phyloP scores from a whole-genome alignment of 805 yeast genomes.

The Wickerhamiella domercqiae region DNA sequence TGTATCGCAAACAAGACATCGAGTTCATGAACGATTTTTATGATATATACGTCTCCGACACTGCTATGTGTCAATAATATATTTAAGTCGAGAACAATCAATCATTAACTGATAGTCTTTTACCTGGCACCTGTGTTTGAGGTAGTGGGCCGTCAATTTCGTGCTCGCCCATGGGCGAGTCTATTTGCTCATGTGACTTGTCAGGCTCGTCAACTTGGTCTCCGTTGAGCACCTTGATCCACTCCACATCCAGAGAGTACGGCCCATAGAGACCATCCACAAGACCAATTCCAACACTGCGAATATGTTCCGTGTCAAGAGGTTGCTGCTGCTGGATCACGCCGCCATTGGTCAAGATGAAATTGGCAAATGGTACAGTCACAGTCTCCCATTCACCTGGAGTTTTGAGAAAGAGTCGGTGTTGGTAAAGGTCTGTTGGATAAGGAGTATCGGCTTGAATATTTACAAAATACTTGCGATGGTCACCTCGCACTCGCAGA shows the following conservation, averaged over 20 bases:
- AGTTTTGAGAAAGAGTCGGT: conserved; percentile 51
- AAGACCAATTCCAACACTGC: conserved; percentile 64
- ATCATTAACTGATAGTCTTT: conserved; percentile 16
- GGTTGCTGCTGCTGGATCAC: conserved; percentile 40
- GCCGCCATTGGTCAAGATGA: conserved; percentile 78
- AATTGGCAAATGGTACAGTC: conserved; percentile 58
- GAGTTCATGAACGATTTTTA: conserved; percentile 10
- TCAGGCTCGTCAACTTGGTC: conserved; percentile 4
- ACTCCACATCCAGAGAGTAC: conserved; percentile 50
- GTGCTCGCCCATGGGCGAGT: conserved; percentile 4
- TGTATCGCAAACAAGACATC: conserved; percentile 2
- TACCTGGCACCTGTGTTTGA: conserved; percentile 15
- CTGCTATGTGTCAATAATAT: conserved; percentile 6
- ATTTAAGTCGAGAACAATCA: conserved; percentile 2
- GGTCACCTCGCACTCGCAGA: conserved; percentile 56
- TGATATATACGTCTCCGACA: conserved; percentile 7
- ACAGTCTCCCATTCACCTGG: conserved; percentile 79
- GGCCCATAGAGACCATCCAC: conserved; percentile 70
- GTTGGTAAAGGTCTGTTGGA: conserved; percentile 68
- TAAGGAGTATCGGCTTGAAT: conserved; percentile 69
- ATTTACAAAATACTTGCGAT: conserved; percentile 61
- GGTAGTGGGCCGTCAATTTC: conserved; percentile 1
- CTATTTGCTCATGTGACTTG: conserved; percentile 1
- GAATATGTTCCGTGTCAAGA: conserved; percentile 48
- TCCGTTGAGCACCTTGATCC: conserved; percentile 43